phyloP scores from a whole-genome alignment of 352 stramenopile genomes.

The Globisporangium okanoganense region DNA sequence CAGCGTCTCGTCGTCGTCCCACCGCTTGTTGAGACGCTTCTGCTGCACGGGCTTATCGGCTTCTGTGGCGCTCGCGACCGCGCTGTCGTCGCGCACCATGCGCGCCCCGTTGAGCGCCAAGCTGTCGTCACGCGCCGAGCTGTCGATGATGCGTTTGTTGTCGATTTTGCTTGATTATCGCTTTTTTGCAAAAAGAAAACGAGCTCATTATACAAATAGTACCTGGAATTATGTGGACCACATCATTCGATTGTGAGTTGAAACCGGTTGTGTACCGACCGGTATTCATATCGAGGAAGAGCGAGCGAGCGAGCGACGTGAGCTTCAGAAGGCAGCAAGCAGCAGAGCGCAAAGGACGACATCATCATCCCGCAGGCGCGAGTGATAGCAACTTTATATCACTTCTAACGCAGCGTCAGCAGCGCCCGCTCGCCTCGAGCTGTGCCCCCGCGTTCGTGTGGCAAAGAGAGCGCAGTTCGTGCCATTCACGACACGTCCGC shows the following conservation, averaged over 20 bases:
- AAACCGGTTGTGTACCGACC: neutral
- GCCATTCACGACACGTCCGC: neutral
- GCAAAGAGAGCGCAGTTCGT: neutral
- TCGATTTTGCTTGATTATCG: neutral
- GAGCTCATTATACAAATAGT: no score
- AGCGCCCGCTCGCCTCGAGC: neutral
- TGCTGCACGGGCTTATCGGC: neutral
- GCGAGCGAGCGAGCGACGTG: neutral
- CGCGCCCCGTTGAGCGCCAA: no score
- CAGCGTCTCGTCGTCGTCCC: neutral
- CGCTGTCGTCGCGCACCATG: neutral
- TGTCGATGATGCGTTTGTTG: neutral
- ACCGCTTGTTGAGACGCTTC: neutral
- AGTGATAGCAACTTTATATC: neutral
- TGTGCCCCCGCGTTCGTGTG: neutral
- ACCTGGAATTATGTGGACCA: no score
- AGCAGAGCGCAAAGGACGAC: neutral
- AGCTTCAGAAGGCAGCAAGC: neutral
- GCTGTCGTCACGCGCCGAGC: neutral
- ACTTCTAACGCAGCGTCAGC: neutral
- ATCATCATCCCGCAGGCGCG: neutral
- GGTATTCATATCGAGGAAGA: neutral
- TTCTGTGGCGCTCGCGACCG: neutral
- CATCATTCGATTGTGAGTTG: neutral
- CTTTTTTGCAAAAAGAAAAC: no score